Evolutionary conservation across 805 yeast species (phyloP).

Genomic region (Ogataea pini): DNA sequence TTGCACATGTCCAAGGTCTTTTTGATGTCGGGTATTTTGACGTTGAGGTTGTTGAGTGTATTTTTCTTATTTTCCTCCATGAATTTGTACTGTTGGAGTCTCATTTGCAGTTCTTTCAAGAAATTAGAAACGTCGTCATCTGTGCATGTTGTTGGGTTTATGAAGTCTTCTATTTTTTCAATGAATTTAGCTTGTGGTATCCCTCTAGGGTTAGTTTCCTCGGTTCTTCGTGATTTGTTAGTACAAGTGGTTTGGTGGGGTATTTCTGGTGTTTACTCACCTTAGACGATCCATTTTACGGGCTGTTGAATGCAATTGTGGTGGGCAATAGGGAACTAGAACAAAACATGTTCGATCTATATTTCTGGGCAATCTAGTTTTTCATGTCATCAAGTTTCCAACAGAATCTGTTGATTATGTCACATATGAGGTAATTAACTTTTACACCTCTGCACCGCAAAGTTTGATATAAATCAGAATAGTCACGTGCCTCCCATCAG

Average conservation of each 20-base stretch:
- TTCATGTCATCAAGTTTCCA: not conserved
- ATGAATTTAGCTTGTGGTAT: constrained; percentile 96
- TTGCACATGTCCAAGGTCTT: constrained; percentile 77
- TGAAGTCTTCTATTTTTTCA: constrained; percentile 73
- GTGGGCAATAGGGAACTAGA: no score
- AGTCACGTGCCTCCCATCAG: not conserved
- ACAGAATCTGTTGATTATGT: not conserved
- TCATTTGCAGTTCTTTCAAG: constrained; percentile 77
- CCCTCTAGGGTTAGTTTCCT: constrained; percentile 82
- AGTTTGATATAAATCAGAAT: not conserved
- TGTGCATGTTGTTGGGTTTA: constrained; percentile 44
- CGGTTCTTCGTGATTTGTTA: constrained; percentile 43
- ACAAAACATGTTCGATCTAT: not conserved
- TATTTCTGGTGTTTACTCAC: constrained; percentile 13
- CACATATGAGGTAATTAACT: not conserved
- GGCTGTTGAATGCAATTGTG: not conserved
- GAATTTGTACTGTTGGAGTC: constrained; percentile 85
- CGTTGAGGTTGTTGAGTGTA: constrained; percentile 52
- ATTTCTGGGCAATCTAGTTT: not conserved
- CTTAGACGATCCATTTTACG: constrained; percentile 22
- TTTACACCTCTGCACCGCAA: not conserved
- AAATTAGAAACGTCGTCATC: constrained; percentile 42
- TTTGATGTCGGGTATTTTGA: constrained; percentile 88
- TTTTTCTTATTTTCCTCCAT: constrained; percentile 67
- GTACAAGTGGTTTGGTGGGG: not conserved